phyloP scores from a whole-genome alignment of 1,284 basidiomycete genomes.

The Moniliophthora roreri region DNA sequence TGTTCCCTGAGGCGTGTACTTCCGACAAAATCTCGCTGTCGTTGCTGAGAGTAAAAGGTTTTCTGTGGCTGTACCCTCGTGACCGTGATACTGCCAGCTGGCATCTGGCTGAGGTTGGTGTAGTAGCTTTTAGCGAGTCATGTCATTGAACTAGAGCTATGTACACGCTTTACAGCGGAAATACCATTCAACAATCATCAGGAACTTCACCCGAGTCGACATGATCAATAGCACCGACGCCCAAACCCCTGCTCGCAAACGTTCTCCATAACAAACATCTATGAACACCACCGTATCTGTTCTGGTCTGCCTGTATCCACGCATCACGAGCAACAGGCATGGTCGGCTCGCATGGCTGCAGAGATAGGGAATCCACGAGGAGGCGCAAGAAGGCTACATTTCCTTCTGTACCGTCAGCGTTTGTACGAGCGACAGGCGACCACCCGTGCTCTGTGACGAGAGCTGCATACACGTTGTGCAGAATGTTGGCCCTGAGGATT shows the following conservation, averaged over 20 bases:
- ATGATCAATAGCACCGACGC: constrained; percentile 33
- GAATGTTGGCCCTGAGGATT: constrained; percentile 48
- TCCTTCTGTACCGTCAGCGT: constrained; percentile 41
- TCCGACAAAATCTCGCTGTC: no score
- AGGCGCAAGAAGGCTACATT: constrained; percentile 48
- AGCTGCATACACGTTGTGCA: constrained; percentile 51
- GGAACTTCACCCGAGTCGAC: no score
- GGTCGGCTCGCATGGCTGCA: constrained; percentile 54
- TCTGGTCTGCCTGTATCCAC: constrained; percentile 54
- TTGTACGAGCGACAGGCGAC: constrained; percentile 35
- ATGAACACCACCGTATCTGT: constrained; percentile 46
- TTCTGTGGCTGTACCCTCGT: no score
- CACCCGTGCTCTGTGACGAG: constrained; percentile 44
- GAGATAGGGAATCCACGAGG: constrained; percentile 45
- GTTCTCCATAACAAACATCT: constrained; percentile 44
- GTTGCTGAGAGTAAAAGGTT: no score
- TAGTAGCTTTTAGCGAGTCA: no score
- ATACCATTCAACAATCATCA: no score
- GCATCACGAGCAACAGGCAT: constrained; percentile 41
- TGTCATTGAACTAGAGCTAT: no score
- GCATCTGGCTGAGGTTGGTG: no score
- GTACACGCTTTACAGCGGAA: no score
- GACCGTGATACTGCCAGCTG: no score
- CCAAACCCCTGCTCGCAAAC: constrained; percentile 51
- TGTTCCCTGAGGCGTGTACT: no score